Base-by-base conservation (phyloP, 2,329 filamentous ascomycete species). In the Eutypa lata region DNA sequence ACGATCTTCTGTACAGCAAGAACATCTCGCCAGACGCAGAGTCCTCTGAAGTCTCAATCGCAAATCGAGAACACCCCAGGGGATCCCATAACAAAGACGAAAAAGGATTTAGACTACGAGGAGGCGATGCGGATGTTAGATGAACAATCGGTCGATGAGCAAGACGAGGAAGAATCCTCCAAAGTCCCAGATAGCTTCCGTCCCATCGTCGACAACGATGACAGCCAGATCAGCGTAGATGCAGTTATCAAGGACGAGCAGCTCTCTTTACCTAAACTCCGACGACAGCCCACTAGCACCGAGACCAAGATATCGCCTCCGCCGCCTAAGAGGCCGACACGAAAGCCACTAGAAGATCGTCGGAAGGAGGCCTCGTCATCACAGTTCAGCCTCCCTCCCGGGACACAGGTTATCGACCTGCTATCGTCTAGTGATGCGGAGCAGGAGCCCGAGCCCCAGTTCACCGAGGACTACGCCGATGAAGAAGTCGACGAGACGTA, bases 121-220 rank as follows among this genome's bases (percentile, higher is more conserved):
- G 74, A 74, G 50, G 71, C 68, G 11, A 78, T 78, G 71, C 69
- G 68, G 26, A 73, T 64, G 26, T 58, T 77, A 1, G 76, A 78
- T 22, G 61, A 64, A 5, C 53, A 53, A 5, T 53, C 62, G 2
- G 59, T 60, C n/a, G 51, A 54, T 2, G 66, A 68, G 2, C 66
- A 59, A 2, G 65, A 59, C 3, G 64, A 58, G 7, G 55, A 58
- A 2, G 61, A 61, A 18, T 56, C 57, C 24, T 64, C 65, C 26
- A 66, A 60, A 31, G 31, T 55, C 21, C 42, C 52, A 2, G 49
- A 59, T 24, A 57, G 53, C 24, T 57, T 56, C 7, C 42, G n/a
- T 24, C 42, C 6, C 21, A 24, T 48, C 26, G 35, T 7, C 26
- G 44, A 46, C 31, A 48, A 52, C 45, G 51, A 16, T 5, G 49